These are phyloP conservation scores for Pleurostoma richardsiae DNA, from an alignment of 2,329 filamentous ascomycete genomes.

Conservation along the genomic window DNA sequence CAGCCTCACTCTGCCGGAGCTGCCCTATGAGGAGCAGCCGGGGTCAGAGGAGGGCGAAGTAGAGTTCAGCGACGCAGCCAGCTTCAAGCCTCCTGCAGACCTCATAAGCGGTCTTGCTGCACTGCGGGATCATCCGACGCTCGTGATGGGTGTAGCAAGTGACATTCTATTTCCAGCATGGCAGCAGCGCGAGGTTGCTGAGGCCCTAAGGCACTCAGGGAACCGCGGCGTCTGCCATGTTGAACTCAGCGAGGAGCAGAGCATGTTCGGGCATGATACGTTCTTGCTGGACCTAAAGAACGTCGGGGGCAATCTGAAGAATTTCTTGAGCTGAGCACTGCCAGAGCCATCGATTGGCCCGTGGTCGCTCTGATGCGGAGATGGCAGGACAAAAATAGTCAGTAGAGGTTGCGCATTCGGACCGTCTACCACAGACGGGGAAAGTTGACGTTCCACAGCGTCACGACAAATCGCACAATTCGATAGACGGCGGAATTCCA, in stretches of 20 bases:
- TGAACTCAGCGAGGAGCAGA: slow-evolving; percentile 90
- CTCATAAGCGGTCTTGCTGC: slow-evolving; percentile 69
- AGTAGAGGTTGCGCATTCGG: too few relatives aligned
- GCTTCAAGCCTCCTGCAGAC: slow-evolving; percentile 65
- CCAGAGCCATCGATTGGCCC: too few relatives aligned
- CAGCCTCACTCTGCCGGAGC: slow-evolving; percentile 74
- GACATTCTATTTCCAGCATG: slow-evolving; percentile 97
- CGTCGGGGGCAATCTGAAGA: slow-evolving; percentile 76
- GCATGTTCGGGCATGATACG: slow-evolving; percentile 93
- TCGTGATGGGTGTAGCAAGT: slow-evolving; percentile 91
- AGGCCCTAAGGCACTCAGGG: slow-evolving; percentile 70
- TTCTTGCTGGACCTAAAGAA: slow-evolving; percentile 90
- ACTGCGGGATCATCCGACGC: slow-evolving; percentile 70
- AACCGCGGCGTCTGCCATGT: slow-evolving; percentile 81
- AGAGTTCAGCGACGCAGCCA: slow-evolving; percentile 14
- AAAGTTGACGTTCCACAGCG: too few relatives aligned
- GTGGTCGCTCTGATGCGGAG: too few relatives aligned
- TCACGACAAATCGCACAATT: too few relatives aligned
- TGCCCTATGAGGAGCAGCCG: slow-evolving; percentile 82
- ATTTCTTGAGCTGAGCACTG: slow-evolving; percentile 60
- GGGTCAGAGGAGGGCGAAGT: slow-evolving; percentile 31
- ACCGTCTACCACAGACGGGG: too few relatives aligned
- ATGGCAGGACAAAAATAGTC: too few relatives aligned
- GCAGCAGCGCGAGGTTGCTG: slow-evolving; percentile 93
- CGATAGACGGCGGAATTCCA: too few relatives aligned